phyloP scores from a whole-genome alignment of 805 yeast species.

The Candida ovalis region DNA sequence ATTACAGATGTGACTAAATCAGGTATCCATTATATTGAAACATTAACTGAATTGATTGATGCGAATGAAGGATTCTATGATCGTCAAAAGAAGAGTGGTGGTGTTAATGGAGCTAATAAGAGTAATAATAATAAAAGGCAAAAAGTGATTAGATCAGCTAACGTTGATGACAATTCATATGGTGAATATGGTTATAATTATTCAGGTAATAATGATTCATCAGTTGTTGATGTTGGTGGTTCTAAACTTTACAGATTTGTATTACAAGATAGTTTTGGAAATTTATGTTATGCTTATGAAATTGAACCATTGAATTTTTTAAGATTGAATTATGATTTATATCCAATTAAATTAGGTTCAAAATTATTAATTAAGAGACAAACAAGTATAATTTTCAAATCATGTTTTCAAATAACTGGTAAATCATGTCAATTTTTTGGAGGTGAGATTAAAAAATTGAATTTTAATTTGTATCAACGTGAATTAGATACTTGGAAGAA shows the following conservation, averaged over 20 bases:
- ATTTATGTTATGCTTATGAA: conserved; percentile 56
- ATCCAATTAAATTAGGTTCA: conserved; percentile 52
- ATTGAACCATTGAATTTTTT: conserved; percentile 49
- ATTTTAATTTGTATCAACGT: conserved; percentile 25
- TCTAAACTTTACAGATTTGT: conserved; percentile 48
- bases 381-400: conserved; percentile 45
- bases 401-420: conserved; percentile 33
- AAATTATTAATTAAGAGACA: conserved; percentile 49
- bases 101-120: neutral
- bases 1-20: conserved; percentile 53
- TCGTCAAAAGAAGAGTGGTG: conserved; percentile 33
- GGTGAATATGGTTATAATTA: conserved; percentile 17
- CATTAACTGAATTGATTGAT: conserved; percentile 47
- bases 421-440: conserved; percentile 24
- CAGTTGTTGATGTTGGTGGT: conserved; percentile 2
- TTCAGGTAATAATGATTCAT: conserved; percentile 1
- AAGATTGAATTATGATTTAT: conserved; percentile 18
- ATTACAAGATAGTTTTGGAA: conserved; percentile 50
- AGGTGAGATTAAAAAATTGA: conserved; percentile 28
- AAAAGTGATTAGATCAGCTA: conserved; percentile 44
- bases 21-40: conserved; percentile 50
- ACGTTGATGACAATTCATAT: conserved; percentile 36
- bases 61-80: conserved; percentile 61
- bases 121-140: conserved; percentile 9
- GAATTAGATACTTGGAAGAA: conserved; percentile 36